Evolutionary conservation across 257 asterid species (phyloP).

Genomic region (Salvia splendens): DNA sequence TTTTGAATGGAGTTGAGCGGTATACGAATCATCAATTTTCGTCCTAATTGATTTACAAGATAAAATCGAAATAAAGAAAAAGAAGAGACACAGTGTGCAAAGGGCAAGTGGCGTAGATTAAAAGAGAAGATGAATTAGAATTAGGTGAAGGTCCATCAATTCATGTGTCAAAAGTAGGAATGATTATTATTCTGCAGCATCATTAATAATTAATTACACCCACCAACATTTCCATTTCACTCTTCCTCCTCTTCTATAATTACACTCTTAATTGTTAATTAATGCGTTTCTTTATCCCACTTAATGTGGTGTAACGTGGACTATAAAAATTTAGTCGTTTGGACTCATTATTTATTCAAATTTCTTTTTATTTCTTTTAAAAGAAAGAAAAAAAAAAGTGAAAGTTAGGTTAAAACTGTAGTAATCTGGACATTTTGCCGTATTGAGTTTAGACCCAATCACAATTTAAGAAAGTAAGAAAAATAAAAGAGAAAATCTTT

Average conservation of each 20-base stretch:
- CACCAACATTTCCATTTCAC: slow-evolving; percentile 22
- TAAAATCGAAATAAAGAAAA: neutral
- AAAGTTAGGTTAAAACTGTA: too few species aligned
- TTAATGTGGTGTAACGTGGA: too few species aligned
- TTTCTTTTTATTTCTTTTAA: too few species aligned
- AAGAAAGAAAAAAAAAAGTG: too few species aligned
- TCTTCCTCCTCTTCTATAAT: neutral
- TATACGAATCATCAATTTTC: neutral
- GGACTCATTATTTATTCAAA: too few species aligned
- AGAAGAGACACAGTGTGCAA: neutral
- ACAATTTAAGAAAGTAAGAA: too few species aligned
- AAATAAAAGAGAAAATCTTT: too few species aligned
- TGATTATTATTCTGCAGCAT: slow-evolving; percentile 33
- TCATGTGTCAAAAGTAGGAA: slow-evolving; percentile 31
- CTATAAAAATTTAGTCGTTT: too few species aligned
- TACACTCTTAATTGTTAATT: neutral
- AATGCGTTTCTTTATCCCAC: neutral
- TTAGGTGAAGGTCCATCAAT: slow-evolving; percentile 35
- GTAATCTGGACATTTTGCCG: too few species aligned
- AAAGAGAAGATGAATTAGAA: slow-evolving; percentile 41
- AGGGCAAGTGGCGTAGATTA: slow-evolving; percentile 39
- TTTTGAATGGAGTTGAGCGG: neutral
- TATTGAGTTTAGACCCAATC: too few species aligned
- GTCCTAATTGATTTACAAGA: neutral
- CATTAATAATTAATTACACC: slow-evolving; percentile 21